A percentile compares a stretch with the other conserved stretches of the same genome.
Conservation (phyloP, 2,329 filamentous ascomycete species). For the Claviceps fusiformis region DNA sequence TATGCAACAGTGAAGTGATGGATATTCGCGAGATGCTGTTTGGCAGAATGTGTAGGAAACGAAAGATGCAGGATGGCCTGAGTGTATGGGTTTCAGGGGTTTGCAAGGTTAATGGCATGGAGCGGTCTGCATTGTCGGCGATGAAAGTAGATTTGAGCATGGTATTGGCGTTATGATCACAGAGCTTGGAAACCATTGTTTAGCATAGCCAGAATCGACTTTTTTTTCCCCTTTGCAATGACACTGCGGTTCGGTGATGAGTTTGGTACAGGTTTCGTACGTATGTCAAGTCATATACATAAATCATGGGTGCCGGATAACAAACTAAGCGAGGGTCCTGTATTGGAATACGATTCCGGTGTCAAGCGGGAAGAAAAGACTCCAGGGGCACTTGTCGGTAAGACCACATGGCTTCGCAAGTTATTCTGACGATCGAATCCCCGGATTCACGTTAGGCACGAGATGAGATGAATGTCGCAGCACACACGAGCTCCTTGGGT, state of each 20-base stretch:
- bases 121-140: not conserved
- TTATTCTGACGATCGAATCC: too few relatives aligned
- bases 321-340: too few relatives aligned
- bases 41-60: not conserved
- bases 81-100: not conserved
- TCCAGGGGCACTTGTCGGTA: too few relatives aligned
- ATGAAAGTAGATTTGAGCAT: slow-evolving; percentile 1
- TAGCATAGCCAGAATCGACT: not conserved
- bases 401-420: too few relatives aligned
- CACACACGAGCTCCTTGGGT: too few relatives aligned
- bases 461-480: too few relatives aligned
- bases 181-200: not conserved
- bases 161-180: slow-evolving; percentile 7
- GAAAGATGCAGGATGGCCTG: not conserved
- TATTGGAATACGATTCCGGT: too few relatives aligned
- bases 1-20: not conserved
- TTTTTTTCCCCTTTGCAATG: not conserved
- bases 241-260: not conserved
- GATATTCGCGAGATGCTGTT: not conserved
- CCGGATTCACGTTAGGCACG: too few relatives aligned
- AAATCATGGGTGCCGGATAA: too few relatives aligned
- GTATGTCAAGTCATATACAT: not conserved
- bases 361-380: too few relatives aligned
- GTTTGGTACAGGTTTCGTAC: not conserved
- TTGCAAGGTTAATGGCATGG: not conserved